A percentile compares a stretch with the other conserved stretches of the same genome.
phyloP scores from a whole-genome alignment of 768 basidiomycete species.

The Tylopilus balloui region DNA sequence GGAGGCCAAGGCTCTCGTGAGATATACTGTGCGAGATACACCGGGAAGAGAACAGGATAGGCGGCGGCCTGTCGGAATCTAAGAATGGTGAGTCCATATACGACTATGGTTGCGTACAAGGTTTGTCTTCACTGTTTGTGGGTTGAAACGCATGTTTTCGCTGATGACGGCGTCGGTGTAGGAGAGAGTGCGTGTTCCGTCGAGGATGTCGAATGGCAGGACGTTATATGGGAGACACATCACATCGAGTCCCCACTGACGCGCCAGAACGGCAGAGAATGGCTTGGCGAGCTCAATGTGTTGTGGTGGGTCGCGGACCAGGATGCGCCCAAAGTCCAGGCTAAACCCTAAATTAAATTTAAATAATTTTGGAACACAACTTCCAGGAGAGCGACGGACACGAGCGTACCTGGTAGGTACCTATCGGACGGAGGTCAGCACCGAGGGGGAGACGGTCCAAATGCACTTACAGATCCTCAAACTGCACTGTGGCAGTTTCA shows the following conservation, averaged over 20 bases:
- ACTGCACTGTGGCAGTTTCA: constrained; percentile 31
- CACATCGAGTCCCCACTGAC: constrained; percentile 47
- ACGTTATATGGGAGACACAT: constrained; percentile 54
- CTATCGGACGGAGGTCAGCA: constrained; percentile 19
- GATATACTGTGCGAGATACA: constrained; percentile 55
- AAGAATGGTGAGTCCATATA: constrained; percentile 1
- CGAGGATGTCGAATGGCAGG: constrained; percentile 48
- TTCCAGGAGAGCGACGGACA: neutral
- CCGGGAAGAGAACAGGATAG: constrained; percentile 60
- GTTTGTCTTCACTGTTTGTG: constrained; percentile 40
- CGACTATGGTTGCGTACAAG: constrained; percentile 36
- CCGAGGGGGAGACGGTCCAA: neutral
- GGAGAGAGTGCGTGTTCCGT: constrained; percentile 34
- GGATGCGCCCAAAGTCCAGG: constrained; percentile 39
- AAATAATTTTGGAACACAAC: neutral
- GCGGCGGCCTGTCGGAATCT: constrained; percentile 44
- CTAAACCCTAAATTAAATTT: constrained; percentile 11
- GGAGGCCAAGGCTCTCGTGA: constrained; percentile 24
- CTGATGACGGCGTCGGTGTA: constrained; percentile 34
- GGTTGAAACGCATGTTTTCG: constrained; percentile 39
- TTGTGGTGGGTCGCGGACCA: constrained; percentile 32
- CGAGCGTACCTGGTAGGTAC: constrained; percentile 28
- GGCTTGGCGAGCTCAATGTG: constrained; percentile 34
- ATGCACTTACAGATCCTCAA: constrained; percentile 46
- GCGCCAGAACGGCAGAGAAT: constrained; percentile 45